Percentiles rank a stretch among this genome's conserved stretches.
phyloP scores from a whole-genome alignment of 768 basidiomycete species.

The Candolleomyces efflorescens region DNA sequence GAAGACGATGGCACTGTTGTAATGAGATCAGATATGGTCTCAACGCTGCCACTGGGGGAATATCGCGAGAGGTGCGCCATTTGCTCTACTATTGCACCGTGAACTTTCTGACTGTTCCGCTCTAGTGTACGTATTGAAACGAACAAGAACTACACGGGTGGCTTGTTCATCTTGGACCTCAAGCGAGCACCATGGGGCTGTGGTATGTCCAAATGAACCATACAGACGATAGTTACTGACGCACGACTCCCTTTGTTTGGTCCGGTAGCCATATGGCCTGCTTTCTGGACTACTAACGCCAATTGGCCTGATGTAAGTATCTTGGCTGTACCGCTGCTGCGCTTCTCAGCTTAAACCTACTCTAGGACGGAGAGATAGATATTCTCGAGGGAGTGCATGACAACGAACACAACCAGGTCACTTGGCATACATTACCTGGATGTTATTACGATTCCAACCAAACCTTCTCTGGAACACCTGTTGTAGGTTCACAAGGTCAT shows the following conservation, averaged over 20 bases:
- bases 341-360: neutral
- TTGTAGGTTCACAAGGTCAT: slow-evolving; percentile 7
- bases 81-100: no score
- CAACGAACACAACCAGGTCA: slow-evolving; percentile 79
- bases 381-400: slow-evolving; percentile 84
- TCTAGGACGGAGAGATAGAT: slow-evolving; percentile 63
- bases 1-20: slow-evolving; percentile 55
- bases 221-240: neutral
- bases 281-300: slow-evolving; percentile 49
- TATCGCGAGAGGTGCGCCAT: slow-evolving; percentile 54
- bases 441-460: neutral
- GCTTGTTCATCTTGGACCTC: slow-evolving; percentile 81
- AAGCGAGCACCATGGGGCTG: slow-evolving; percentile 88
- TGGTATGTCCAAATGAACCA: slow-evolving; percentile 40
- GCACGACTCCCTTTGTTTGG: neutral
- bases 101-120: neutral
- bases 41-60: slow-evolving; percentile 45
- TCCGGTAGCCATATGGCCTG: slow-evolving; percentile 70
- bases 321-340: neutral
- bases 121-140: slow-evolving; percentile 75
- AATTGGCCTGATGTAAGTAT: slow-evolving; percentile 4
- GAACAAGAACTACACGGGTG: slow-evolving; percentile 59
- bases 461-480: slow-evolving; percentile 16
- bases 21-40: slow-evolving; percentile 76
- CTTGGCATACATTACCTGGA: slow-evolving; percentile 59